Percentiles rank a stretch among this genome's conserved stretches.
Evolutionary conservation across 2,329 filamentous ascomycete species (phyloP).

Genomic region (Escovopsis sp.): DNA sequence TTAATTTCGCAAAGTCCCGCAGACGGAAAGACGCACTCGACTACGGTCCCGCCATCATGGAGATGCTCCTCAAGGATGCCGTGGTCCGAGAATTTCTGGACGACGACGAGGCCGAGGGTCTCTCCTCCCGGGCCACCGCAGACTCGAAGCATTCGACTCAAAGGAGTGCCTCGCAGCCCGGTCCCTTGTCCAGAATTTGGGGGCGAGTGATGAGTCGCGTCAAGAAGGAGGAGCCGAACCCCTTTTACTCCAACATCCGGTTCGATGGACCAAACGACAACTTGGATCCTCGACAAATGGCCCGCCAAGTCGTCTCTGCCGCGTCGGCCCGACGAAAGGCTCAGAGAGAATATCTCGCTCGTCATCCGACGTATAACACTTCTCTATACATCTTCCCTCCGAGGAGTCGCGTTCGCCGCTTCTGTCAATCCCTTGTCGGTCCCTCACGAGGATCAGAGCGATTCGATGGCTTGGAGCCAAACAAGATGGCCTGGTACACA

Average conservation of each 20-base stretch:
- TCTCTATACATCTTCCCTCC: conserved; percentile 78
- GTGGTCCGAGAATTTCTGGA: conserved; percentile 92
- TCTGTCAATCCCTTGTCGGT: conserved; percentile 83
- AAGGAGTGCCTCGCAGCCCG: conserved; percentile 31
- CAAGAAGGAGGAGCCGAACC: conserved; percentile 66
- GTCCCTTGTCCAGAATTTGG: conserved; percentile 46
- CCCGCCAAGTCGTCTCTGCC: conserved; percentile 74
- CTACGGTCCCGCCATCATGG: conserved; percentile 79
- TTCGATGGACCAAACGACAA: conserved; percentile 62
- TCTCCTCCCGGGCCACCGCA: conserved; percentile 10
- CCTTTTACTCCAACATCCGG: conserved; percentile 68
- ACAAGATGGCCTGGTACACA: conserved; percentile 77
- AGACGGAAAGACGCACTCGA: conserved; percentile 69
- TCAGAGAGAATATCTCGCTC: conserved; percentile 77
- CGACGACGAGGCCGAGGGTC: conserved; percentile 36
- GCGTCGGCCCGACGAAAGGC: conserved; percentile 70
- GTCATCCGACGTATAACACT: conserved; percentile 83
- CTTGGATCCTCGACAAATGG: conserved; percentile 74
- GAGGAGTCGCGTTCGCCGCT: conserved; percentile 57
- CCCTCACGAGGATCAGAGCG: conserved; percentile 77
- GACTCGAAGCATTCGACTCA: too few relatives aligned
- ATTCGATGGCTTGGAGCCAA: conserved; percentile 78
- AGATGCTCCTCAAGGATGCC: conserved; percentile 92
- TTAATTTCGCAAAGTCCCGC: conserved; percentile 43
- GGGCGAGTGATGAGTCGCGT: conserved; percentile 40